phyloP scores from a whole-genome alignment of 2,329 filamentous ascomycete species.

The Aureobasidium pullulans region DNA sequence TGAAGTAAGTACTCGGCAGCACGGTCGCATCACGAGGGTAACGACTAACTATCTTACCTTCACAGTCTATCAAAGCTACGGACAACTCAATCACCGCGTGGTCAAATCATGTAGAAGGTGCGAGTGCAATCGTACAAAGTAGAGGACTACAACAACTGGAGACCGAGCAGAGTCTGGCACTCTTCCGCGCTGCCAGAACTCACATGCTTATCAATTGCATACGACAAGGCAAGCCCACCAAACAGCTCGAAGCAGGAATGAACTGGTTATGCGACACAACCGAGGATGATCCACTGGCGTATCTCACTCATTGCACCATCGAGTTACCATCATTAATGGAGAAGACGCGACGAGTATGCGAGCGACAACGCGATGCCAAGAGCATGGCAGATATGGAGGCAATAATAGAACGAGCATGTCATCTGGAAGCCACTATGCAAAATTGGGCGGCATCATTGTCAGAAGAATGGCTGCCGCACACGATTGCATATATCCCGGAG shows the following conservation, averaged over 20 bases:
- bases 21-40: too few species aligned
- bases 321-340: constrained; percentile 3
- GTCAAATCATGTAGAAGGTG: constrained; percentile 53
- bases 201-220: constrained; percentile 14
- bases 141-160: constrained; percentile 31
- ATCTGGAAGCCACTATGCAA: constrained; percentile 4
- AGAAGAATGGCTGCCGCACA: constrained; percentile 7
- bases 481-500: constrained; percentile 3
- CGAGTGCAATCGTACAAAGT: constrained; percentile 49
- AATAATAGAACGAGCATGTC: constrained; percentile 4
- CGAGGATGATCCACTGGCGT: not conserved
- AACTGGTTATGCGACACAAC: constrained; percentile 9
- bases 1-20: constrained; percentile 36
- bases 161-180: constrained; percentile 3
- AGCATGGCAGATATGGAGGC: constrained; percentile 6
- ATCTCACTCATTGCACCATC: constrained; percentile 10
- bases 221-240: constrained; percentile 3
- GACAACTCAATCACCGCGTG: constrained; percentile 44
- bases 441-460: constrained; percentile 5
- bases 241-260: not conserved
- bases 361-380: not conserved
- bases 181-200: constrained; percentile 11
- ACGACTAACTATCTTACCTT: not conserved
- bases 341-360: not conserved
- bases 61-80: constrained; percentile 17